Conservation (phyloP, 306 rosid genomes). For the Fragaria iinumae region DNA sequence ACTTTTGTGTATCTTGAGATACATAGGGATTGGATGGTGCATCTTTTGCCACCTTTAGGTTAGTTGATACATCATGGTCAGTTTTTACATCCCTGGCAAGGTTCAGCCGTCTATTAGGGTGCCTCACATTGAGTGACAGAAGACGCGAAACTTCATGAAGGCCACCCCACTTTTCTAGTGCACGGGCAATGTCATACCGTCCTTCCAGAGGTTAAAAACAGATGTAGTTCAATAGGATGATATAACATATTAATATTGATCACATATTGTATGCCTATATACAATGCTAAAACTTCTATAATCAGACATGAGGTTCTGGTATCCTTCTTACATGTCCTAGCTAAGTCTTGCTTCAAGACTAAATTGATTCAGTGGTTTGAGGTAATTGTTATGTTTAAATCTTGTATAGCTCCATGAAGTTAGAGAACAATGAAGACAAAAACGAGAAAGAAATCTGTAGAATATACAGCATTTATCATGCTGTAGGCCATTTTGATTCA, state of each 20-base stretch:
- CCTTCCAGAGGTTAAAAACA: conserved; percentile 35
- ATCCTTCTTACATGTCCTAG: background rate
- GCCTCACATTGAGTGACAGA: conserved; percentile 68
- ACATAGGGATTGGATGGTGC: conserved; percentile 46
- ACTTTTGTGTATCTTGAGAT: conserved; percentile 70
- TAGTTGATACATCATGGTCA: conserved; percentile 33
- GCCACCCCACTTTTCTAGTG: conserved; percentile 96
- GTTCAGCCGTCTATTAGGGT: conserved; percentile 50
- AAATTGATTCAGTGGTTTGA: background rate
- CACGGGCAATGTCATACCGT: conserved; percentile 84
- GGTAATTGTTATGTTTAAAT: background rate
- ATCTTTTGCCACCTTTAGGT: conserved; percentile 38
- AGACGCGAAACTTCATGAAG: conserved; percentile 89
- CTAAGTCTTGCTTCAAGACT: background rate
- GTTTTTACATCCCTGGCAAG: conserved; percentile 48
- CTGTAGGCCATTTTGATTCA: background rate
- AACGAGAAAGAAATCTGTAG: background rate
- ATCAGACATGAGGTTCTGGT: background rate
- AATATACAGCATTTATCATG: background rate
- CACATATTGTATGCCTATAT: background rate
- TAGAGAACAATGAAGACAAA: background rate
- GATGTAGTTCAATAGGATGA: background rate
- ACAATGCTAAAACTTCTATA: background rate
- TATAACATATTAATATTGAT: background rate
- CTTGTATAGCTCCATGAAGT: background rate